Conservation (phyloP, 495 filamentous ascomycete species). For the Annulohypoxylon bovei region DNA sequence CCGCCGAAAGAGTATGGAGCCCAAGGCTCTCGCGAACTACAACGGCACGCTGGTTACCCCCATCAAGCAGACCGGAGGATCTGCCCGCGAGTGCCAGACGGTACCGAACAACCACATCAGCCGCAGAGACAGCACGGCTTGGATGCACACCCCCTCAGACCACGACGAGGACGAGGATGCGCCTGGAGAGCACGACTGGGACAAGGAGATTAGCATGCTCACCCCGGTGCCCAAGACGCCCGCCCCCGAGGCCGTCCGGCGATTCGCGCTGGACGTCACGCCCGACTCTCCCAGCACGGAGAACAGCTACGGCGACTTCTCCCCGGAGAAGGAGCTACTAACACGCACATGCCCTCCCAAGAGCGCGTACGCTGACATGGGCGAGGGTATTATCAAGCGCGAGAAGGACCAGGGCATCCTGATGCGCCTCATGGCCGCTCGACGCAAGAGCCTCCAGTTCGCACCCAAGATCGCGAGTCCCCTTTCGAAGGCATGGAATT, state of each 20-base stretch:
- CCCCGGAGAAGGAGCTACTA: constrained; percentile 59
- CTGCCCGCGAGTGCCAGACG: constrained; percentile 52
- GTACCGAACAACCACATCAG: constrained; percentile 54
- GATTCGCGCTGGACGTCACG: constrained; percentile 53
- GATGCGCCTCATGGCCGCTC: constrained; percentile 74
- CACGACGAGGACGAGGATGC: constrained; percentile 54
- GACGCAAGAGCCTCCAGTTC: constrained; percentile 84
- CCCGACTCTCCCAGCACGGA: constrained; percentile 46
- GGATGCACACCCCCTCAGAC: constrained; percentile 58
- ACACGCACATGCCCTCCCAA: constrained; percentile 81
- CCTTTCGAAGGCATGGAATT: constrained; percentile 63
- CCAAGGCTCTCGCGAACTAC: constrained; percentile 75
- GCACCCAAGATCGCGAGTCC: constrained; percentile 83
- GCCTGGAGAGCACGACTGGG: constrained; percentile 50
- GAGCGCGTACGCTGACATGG: constrained; percentile 54
- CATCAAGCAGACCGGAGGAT: constrained; percentile 41
- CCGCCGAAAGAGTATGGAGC: constrained; percentile 92
- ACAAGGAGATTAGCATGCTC: constrained; percentile 48
- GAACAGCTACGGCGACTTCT: constrained; percentile 15
- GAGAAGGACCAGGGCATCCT: constrained; percentile 64
- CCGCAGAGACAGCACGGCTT: constrained; percentile 62
- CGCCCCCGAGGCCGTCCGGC: constrained; percentile 58
- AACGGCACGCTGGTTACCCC: constrained; percentile 71
- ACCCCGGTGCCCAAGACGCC: constrained; percentile 65
- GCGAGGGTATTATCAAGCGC: constrained; percentile 46